phyloP scores from a whole-genome alignment of 768 basidiomycete species.

The Boletus reticuloceps region DNA sequence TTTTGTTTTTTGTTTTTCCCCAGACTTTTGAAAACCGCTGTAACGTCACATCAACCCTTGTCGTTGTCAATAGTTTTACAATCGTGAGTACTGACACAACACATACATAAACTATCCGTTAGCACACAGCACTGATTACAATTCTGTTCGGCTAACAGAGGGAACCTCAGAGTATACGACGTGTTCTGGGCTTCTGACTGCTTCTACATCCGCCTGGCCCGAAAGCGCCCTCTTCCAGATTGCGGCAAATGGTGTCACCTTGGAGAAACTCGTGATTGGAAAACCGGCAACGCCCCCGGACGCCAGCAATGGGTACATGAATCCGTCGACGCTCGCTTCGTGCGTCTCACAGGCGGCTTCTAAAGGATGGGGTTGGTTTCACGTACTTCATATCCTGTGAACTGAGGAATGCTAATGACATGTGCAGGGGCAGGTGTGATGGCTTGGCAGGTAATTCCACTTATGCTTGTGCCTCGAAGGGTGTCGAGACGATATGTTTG shows the following conservation, averaged over 20 bases:
- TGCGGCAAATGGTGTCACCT: conserved; percentile 49
- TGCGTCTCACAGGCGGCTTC: conserved; percentile 62
- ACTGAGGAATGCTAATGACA: not conserved
- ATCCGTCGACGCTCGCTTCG: conserved; percentile 48
- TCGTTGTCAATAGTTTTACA: conserved; percentile 21
- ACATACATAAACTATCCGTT: not conserved
- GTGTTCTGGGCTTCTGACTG: conserved; percentile 37
- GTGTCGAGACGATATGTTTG: not conserved
- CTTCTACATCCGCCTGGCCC: conserved; percentile 42
- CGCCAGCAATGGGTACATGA: conserved; percentile 58
- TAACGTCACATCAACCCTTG: not conserved
- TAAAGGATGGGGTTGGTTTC: conserved; percentile 62
- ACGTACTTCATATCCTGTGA: not conserved
- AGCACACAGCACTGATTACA: not conserved
- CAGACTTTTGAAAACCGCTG: too few species aligned
- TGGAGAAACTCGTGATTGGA: conserved; percentile 71
- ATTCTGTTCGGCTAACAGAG: conserved; percentile 22
- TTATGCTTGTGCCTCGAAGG: not conserved
- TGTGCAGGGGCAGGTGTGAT: conserved; percentile 36
- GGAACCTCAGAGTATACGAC: conserved; percentile 37
- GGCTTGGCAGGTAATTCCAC: conserved; percentile 36
- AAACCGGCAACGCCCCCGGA: conserved; percentile 57
- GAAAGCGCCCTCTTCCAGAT: conserved; percentile 48
- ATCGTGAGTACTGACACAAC: conserved; percentile 15
- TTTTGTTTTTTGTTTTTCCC: too few species aligned